Conservation (phyloP, 345 rosid genomes). For the Rhodamnia rubescens region DNA sequence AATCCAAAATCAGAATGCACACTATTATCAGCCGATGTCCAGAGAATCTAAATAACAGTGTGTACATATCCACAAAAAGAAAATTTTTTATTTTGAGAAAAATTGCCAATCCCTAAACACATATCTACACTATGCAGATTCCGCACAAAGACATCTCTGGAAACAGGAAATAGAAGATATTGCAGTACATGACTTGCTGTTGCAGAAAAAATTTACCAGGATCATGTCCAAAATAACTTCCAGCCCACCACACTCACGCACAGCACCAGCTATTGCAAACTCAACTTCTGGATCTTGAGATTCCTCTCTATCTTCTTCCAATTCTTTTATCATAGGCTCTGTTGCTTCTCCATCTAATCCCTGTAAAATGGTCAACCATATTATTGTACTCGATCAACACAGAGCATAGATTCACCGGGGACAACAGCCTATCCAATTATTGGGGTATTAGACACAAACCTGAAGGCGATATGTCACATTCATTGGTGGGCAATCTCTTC, state of each 20-base stretch:
- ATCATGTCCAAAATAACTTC: constrained; percentile 84
- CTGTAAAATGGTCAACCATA: constrained; percentile 21
- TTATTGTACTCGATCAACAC: background rate
- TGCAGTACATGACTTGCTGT: background rate
- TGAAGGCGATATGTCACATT: constrained; percentile 95
- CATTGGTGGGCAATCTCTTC: constrained; percentile 90
- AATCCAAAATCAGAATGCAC: background rate
- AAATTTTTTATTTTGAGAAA: background rate
- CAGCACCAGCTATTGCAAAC: constrained; percentile 98
- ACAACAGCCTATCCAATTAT: background rate
- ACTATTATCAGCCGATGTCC: background rate
- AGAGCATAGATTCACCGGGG: background rate
- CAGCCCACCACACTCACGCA: constrained; percentile 83
- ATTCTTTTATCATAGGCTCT: constrained; percentile 97
- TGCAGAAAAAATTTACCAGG: constrained; percentile 32
- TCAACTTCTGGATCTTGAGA: constrained; percentile 97
- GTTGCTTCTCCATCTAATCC: constrained; percentile 99
- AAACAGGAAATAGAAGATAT: background rate
- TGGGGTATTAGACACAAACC: constrained; percentile 29
- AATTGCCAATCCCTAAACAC: background rate
- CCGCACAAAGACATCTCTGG: background rate
- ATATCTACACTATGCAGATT: background rate
- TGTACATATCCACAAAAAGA: background rate
- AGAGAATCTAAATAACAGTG: background rate
- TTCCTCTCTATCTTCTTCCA: constrained; percentile 99